Evolutionary conservation across 352 stramenopile species (phyloP), one percentile per base, ranked within the genome.

Genomic region (Phytophthora pinifolia): DNA sequence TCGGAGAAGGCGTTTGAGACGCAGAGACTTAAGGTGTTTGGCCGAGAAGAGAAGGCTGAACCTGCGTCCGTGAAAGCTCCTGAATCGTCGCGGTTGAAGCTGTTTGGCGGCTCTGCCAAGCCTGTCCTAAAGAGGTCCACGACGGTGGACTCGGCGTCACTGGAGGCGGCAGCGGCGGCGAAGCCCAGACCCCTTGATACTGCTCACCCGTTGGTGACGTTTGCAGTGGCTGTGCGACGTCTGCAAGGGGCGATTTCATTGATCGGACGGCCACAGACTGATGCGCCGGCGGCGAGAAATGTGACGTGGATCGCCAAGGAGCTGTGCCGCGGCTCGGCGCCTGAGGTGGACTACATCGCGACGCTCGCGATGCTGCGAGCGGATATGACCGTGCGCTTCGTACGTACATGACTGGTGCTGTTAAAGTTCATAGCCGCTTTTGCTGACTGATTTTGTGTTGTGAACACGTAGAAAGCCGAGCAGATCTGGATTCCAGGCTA

Each of bases 321-420:
- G 55, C 52, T 92, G 1, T 83, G 69, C 18, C 73, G 70, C 42
- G 66, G 57, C 27, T 58, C 49, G 9, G 67, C 61, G 20, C 29
- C 67, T 2, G 65, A 88, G 18, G 54, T 78, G 25, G 80, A 91
- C 29, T 70, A 70, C 42, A 83, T 94, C 57, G 74, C 84, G 10
- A 93, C 65, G 17, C 60, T 96, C 10, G 80, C 88, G 31, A 70
- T 96, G 51, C 86, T 96, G 59, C 86, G 86, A 7, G 86, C 86
- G 3, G 84, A 94, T 37, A 76, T 96, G 60, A 65, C 62, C 13
- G 70, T 81, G 29, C 80, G 78, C 51, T 92, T 90, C 65, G 79
- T 92, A 81, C 57, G 78, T 77, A 35, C 14, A 7, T 22, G 8
- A 29, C 35, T 34, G 35, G 10, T 46, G 13, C 25, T 22, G 13